Percentiles rank a stretch among this genome's conserved stretches.
Conservation (phyloP, 2,329 filamentous ascomycete genomes). For the Alternaria arbusti region DNA sequence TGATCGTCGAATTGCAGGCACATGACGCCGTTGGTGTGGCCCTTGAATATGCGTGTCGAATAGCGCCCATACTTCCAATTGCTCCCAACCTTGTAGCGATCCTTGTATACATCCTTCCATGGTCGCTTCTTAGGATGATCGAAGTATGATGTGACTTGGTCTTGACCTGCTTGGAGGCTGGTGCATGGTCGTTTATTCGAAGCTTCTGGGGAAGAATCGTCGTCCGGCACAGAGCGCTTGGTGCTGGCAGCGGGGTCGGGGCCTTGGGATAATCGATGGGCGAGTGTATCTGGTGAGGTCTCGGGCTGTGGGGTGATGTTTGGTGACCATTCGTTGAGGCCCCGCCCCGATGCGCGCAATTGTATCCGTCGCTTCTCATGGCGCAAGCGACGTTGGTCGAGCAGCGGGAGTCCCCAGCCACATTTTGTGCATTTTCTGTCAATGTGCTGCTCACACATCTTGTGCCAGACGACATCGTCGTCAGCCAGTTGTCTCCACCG, state of each 20-base stretch:
- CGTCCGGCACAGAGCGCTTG: slow-evolving; percentile 41
- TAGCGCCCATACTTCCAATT: slow-evolving; percentile 98
- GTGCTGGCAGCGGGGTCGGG: slow-evolving; percentile 24
- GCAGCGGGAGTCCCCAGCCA: slow-evolving; percentile 88
- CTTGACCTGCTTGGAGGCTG: slow-evolving; percentile 22
- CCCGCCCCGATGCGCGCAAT: slow-evolving; percentile 67
- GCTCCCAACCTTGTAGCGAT: slow-evolving; percentile 91
- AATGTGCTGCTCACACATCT: slow-evolving; percentile 97
- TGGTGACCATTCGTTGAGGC: slow-evolving; percentile 61
- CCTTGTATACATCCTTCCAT: slow-evolving; percentile 98
- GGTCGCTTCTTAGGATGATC: slow-evolving; percentile 63
- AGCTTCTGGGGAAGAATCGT: slow-evolving; percentile 28
- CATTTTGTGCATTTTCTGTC: slow-evolving; percentile 93
- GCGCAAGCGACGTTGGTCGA: slow-evolving; percentile 86
- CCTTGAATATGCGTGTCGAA: slow-evolving; percentile 81
- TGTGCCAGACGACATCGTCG: slow-evolving; percentile 96
- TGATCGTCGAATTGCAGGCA: slow-evolving; percentile 83
- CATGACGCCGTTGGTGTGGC: slow-evolving; percentile 87
- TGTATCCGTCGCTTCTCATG: slow-evolving; percentile 88
- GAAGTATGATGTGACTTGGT: slow-evolving; percentile 56
- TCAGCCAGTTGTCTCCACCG: slow-evolving; percentile 91
- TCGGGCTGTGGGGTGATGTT: slow-evolving; percentile 58
- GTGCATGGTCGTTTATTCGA: slow-evolving; percentile 46
- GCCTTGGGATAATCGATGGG: slow-evolving; percentile 16
- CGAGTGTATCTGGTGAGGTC: slow-evolving; percentile 15